Evolutionary conservation across 1,284 basidiomycete species (phyloP).

Genomic region (Athelia sp.): DNA sequence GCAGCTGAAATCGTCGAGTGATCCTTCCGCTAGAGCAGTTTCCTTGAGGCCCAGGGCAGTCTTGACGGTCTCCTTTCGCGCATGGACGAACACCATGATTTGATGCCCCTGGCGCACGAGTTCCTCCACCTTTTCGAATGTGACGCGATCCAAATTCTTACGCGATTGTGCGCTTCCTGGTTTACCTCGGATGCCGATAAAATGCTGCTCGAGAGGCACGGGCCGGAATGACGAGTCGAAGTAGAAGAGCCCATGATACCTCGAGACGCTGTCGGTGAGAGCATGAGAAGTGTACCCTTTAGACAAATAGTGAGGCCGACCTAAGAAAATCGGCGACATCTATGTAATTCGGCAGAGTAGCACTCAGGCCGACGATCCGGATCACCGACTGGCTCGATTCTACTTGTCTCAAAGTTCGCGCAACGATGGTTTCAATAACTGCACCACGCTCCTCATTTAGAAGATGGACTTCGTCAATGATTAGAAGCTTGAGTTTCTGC

Average conservation of each 20-base stretch:
- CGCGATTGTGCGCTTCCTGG: conserved; percentile 69
- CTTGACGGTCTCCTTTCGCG: conserved; percentile 97
- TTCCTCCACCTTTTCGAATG: conserved; percentile 87
- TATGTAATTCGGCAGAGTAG: conserved; percentile 95
- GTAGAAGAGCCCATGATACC: conserved; percentile 91
- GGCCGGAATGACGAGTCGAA: conserved; percentile 98
- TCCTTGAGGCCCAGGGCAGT: conserved; percentile 86
- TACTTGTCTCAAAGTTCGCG: conserved; percentile 90
- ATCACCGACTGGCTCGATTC: conserved; percentile 97
- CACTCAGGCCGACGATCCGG: conserved; percentile 97
- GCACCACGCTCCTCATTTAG: conserved; percentile 98
- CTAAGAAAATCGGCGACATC: conserved; percentile 96
- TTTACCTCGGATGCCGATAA: conserved; percentile 95
- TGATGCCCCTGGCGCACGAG: conserved; percentile 89
- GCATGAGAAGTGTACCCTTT: conserved; percentile 2
- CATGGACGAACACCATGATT: conserved; percentile 99
- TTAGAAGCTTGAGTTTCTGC: conserved; percentile 89
- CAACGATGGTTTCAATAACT: conserved; percentile 98
- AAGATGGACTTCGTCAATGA: conserved; percentile 98
- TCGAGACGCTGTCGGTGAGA: conserved; percentile 64
- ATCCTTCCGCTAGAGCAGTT: conserved; percentile 71
- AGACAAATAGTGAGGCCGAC: conserved; percentile 31
- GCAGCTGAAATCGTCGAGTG: conserved; percentile 75
- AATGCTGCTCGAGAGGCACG: conserved; percentile 96
- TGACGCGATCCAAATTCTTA: conserved; percentile 86